Percentiles rank a stretch among this genome's conserved stretches.
These are phyloP conservation scores for Clavispora santaluciae DNA, from an alignment of 805 yeast genomes.

Conservation along the genomic window DNA sequence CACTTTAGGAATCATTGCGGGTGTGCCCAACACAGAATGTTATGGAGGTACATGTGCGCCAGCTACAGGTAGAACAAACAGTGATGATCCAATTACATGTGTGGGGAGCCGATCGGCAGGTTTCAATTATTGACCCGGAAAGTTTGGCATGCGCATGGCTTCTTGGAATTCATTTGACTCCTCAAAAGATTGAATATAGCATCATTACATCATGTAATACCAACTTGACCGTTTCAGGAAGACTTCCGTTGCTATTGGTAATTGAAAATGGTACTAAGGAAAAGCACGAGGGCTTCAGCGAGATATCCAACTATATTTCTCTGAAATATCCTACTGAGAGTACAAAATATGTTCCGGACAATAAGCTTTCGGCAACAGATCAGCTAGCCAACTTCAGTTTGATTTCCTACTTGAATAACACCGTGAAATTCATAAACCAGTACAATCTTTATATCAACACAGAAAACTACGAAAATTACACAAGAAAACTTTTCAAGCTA, in stretches of 20 bases:
- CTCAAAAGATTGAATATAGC: conserved; percentile 15
- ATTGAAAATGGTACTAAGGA: conserved; percentile 11
- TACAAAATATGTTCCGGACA: conserved; percentile 9
- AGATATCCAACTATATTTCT: conserved; percentile 31
- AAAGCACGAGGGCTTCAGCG: conserved; percentile 36
- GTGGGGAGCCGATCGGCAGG: conserved; percentile 44
- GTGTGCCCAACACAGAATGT: neutral
- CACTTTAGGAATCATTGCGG: neutral
- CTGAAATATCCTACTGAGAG: conserved; percentile 8
- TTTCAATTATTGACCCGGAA: conserved; percentile 49
- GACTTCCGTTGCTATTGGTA: conserved; percentile 44
- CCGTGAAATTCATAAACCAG: conserved; percentile 44
- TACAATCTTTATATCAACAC: conserved; percentile 55
- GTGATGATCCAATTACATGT: conserved; percentile 37
- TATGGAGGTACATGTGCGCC: neutral
- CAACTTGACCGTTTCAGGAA: conserved; percentile 44
- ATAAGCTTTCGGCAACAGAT: conserved; percentile 11
- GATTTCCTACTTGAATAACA: conserved; percentile 35
- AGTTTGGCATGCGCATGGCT: conserved; percentile 46
- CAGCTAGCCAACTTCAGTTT: conserved; percentile 43
- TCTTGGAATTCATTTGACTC: conserved; percentile 19
- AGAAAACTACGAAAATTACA: conserved; percentile 54
- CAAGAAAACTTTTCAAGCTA: conserved; percentile 49
- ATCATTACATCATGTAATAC: conserved; percentile 57
- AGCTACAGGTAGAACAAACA: neutral